Percentiles rank a stretch among this genome's conserved stretches.
phyloP scores from a whole-genome alignment of 257 asterid genomes.

The Fraxinus anomala region DNA sequence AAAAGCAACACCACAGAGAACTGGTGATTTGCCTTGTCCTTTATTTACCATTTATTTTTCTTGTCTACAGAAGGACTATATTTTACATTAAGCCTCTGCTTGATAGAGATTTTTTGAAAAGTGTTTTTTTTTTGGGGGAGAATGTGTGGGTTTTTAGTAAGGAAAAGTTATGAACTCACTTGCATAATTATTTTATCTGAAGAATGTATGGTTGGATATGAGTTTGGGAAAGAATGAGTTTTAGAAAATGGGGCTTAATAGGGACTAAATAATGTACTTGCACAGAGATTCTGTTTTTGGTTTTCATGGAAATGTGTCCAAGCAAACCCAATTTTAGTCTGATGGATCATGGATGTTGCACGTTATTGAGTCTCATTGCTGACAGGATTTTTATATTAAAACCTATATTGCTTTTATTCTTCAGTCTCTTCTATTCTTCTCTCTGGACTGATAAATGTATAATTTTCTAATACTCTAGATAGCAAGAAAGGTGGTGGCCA shows the following conservation, averaged over 20 bases:
- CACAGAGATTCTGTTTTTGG: background rate
- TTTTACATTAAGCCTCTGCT: too few relatives aligned
- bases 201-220: too few relatives aligned
- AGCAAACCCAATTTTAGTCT: background rate
- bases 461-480: conserved; percentile 41
- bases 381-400: background rate
- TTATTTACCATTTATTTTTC: background rate
- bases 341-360: background rate
- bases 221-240: too few relatives aligned
- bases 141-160: too few relatives aligned
- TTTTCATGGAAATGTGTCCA: background rate
- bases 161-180: too few relatives aligned
- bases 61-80: background rate
- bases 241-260: too few relatives aligned
- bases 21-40: conserved; percentile 48
- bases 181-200: too few relatives aligned
- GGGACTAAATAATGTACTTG: background rate
- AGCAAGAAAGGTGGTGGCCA: conserved; percentile 71
- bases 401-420: background rate
- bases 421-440: too few relatives aligned
- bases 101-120: too few relatives aligned
- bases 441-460: background rate
- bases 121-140: too few relatives aligned
- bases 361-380: background rate
- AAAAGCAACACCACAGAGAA: conserved; percentile 78